Base-by-base conservation (phyloP, 192 early-diverging fungal genomes). In the Backusella luteola region DNA sequence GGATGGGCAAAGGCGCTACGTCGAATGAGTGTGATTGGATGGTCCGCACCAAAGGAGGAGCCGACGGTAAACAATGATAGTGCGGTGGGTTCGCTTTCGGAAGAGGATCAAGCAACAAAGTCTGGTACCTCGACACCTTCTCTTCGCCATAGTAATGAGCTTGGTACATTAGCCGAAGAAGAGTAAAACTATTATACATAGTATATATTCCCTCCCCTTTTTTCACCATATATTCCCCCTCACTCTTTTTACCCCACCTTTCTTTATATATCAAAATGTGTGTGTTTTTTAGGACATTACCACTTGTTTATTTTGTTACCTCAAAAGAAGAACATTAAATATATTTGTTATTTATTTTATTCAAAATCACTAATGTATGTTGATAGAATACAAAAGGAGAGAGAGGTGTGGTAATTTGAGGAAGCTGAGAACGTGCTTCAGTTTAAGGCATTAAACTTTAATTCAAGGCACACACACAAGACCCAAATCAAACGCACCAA, bases 1-100 rank as follows among this genome's bases (percentile, higher is more conserved):
- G 74, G 79, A 46, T 80, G 79, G 79, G 79, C 79, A 29, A 76
- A 76, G 39, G 76, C 79, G 1, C 53, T 77, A n/a, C 76, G 80
- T 66, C 44, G 76, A 32, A 77, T 75, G 76, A 77, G 73, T 35
- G 78, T 71, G 11, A 77, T 77, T 74, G 80, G 80, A 9, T 81
- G 80, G 80, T 75, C 80, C 6, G 46, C 11, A 29, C 29, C 63
- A n/a, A 67, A 52, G 36, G 41, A 42, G 15, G 66, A 68, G 3
- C 44, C 32, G 9, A 11, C 56, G 2, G 42, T 29, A 11, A 69
- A 34, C n/a, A 66, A 76, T 39, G 75, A 76, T 15, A 76, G 46
- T 29, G 75, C 66, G n/a, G 53, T 44, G 12, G 38, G n/a, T 1
- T 70, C 75, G 12, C 12, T 69, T 39, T n/a, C 42, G 23, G 44